phyloP scores from a whole-genome alignment of 2,329 filamentous ascomycete genomes.

The Penicillium hesseltinei region DNA sequence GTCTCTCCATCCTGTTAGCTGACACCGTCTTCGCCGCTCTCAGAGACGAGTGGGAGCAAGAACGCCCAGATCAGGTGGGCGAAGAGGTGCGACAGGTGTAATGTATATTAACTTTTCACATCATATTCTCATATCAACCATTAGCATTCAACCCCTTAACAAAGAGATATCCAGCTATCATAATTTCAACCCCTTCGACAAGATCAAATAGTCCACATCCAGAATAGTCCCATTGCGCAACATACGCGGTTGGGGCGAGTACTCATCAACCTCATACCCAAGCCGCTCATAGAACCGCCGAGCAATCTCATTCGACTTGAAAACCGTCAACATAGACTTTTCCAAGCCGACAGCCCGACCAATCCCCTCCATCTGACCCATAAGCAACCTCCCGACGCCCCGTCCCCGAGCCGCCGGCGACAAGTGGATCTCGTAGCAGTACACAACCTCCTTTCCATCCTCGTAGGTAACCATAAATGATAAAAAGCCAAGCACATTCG shows the following conservation, averaged over 20 bases:
- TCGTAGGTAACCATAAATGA: conserved; percentile 60
- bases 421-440: conserved; percentile 64
- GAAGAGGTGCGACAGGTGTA: conserved; percentile 85
- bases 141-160: not conserved
- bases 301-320: conserved; percentile 51
- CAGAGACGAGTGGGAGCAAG: conserved; percentile 89
- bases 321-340: conserved; percentile 63
- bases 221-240: conserved; percentile 51
- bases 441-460: conserved; percentile 56
- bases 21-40: conserved; percentile 86
- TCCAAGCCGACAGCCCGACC: conserved; percentile 48
- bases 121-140: not conserved
- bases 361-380: conserved; percentile 50
- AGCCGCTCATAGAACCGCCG: conserved; percentile 50
- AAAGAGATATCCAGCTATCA: not conserved
- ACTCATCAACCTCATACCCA: conserved; percentile 54
- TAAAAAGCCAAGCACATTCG: conserved; percentile 43
- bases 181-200: conserved; percentile 47
- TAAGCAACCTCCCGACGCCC: conserved; percentile 54
- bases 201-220: conserved; percentile 53
- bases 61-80: conserved; percentile 83
- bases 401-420: conserved; percentile 42
- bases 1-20: conserved; percentile 79
- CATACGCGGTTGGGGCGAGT: conserved; percentile 50
- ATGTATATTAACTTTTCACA: conserved; percentile 21